phyloP scores from a whole-genome alignment of 2,329 filamentous ascomycete genomes.

The Anisogramma anomala region DNA sequence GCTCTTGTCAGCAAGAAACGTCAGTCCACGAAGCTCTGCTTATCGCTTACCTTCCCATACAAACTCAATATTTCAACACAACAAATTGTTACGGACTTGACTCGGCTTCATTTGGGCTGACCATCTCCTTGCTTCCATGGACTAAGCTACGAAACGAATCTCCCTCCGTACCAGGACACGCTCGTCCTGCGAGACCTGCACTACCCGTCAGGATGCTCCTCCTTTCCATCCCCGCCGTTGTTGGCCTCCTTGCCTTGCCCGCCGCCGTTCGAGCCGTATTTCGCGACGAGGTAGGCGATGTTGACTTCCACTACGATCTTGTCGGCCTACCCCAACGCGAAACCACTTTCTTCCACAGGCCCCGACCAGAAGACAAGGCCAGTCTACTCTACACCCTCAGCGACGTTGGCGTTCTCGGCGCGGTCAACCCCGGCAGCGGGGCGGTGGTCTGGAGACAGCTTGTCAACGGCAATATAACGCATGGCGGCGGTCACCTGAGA shows the following conservation, averaged over 20 bases:
- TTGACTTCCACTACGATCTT: constrained; percentile 88
- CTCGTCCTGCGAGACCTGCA: constrained; percentile 7
- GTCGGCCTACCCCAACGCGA: constrained; percentile 71
- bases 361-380: constrained; percentile 68
- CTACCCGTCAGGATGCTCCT: constrained; percentile 11
- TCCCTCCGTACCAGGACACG: neutral
- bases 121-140: constrained; percentile 1
- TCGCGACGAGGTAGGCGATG: constrained; percentile 77
- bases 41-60: too few species aligned
- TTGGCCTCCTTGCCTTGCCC: constrained; percentile 30
- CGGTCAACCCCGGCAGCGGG: constrained; percentile 80
- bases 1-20: too few species aligned
- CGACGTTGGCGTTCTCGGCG: constrained; percentile 71
- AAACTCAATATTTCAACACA: neutral
- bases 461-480: constrained; percentile 41
- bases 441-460: constrained; percentile 77
- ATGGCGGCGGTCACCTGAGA: constrained; percentile 44
- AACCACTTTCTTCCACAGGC: constrained; percentile 91
- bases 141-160: constrained; percentile 3
- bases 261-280: constrained; percentile 58
- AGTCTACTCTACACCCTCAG: constrained; percentile 86
- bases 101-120: neutral
- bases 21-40: too few species aligned
- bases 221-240: constrained; percentile 15
- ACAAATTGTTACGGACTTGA: neutral